phyloP scores from a whole-genome alignment of 495 filamentous ascomycete genomes.

The Hypoxylon trugodes region DNA sequence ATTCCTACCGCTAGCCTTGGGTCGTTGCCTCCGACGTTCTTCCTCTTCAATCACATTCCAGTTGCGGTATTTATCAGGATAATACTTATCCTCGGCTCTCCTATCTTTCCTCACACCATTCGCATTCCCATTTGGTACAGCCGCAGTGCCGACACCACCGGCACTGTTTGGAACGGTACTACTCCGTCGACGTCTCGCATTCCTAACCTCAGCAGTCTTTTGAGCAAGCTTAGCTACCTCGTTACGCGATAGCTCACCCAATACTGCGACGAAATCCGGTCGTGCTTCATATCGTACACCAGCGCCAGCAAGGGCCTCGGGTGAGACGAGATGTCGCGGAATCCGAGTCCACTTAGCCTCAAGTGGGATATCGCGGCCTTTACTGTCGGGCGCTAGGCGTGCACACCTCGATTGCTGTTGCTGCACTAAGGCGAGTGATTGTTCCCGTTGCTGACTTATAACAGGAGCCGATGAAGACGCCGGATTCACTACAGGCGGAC shows the following conservation, averaged over 20 bases:
- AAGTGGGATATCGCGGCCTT: slow-evolving; percentile 67
- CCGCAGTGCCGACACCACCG: neutral
- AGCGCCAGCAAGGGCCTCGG: slow-evolving; percentile 69
- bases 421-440: slow-evolving; percentile 1
- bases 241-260: slow-evolving; percentile 67
- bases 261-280: slow-evolving; percentile 71
- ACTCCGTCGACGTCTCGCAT: slow-evolving; percentile 35
- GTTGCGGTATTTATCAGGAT: slow-evolving; percentile 42
- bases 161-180: neutral
- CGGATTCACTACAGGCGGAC: no score
- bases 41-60: slow-evolving; percentile 39
- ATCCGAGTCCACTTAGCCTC: slow-evolving; percentile 79
- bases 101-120: slow-evolving; percentile 16
- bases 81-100: slow-evolving; percentile 28
- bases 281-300: slow-evolving; percentile 75
- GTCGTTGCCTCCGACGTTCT: slow-evolving; percentile 3
- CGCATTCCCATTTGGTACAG: neutral
- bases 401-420: slow-evolving; percentile 27
- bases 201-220: slow-evolving; percentile 64
- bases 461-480: slow-evolving; percentile 11
- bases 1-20: slow-evolving; percentile 29
- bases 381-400: slow-evolving; percentile 58
- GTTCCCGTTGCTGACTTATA: slow-evolving; percentile 21
- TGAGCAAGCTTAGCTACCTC: slow-evolving; percentile 68
- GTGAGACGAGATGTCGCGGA: slow-evolving; percentile 68